phyloP scores from a whole-genome alignment of 768 basidiomycete genomes.

The Lentinula sp. region DNA sequence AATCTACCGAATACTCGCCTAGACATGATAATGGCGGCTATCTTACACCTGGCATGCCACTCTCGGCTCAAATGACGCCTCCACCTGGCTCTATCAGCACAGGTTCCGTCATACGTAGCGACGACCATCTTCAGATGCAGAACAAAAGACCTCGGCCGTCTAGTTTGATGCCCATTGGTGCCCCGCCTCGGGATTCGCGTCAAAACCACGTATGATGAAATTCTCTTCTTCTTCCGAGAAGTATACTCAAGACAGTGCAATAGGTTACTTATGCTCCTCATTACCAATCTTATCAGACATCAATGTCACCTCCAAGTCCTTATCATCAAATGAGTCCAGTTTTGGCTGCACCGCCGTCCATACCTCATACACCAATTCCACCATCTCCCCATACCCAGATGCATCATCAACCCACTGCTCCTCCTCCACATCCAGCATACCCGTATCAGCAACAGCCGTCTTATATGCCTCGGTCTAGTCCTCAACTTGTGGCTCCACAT shows the following conservation, averaged over 20 bases:
- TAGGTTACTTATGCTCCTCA: conserved; percentile 36
- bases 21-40: conserved; percentile 48
- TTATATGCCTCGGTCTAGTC: conserved; percentile 25
- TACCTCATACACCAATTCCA: conserved; percentile 18
- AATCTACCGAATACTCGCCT: conserved; percentile 32
- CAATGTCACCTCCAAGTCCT: conserved; percentile 25
- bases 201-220: conserved; percentile 39
- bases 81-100: conserved; percentile 30
- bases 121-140: conserved; percentile 33
- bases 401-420: conserved; percentile 28
- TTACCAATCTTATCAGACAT: conserved; percentile 33
- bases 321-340: conserved; percentile 26
- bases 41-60: conserved; percentile 37
- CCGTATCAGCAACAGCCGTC: conserved; percentile 17
- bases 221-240: conserved; percentile 6
- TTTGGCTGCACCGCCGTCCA: conserved; percentile 17
- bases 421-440: conserved; percentile 30
- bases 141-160: conserved; percentile 36
- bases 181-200: conserved; percentile 39
- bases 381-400: conserved; percentile 36
- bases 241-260: not conserved
- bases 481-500: conserved; percentile 21
- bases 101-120: conserved; percentile 25
- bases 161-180: conserved; percentile 25
- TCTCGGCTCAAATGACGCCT: conserved; percentile 36